Evolutionary conservation across 768 basidiomycete genomes (phyloP).

Genomic region (Candolleomyces eurysporus): DNA sequence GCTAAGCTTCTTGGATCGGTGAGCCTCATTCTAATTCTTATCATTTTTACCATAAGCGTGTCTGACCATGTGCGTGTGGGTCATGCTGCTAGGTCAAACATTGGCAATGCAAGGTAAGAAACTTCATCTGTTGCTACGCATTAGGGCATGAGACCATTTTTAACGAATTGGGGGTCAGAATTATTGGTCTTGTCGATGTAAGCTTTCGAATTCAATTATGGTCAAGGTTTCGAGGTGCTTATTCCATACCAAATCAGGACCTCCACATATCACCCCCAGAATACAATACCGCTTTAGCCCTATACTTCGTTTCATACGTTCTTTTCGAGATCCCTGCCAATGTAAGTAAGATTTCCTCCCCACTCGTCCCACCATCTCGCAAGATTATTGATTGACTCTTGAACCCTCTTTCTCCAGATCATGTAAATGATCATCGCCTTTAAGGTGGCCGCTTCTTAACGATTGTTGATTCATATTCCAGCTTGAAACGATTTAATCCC

Average conservation of each 20-base stretch:
- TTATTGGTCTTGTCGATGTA: slow-evolving; percentile 51
- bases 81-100: slow-evolving; percentile 30
- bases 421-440: slow-evolving; percentile 25
- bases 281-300: slow-evolving; percentile 56
- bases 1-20: slow-evolving; percentile 45
- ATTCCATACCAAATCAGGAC: slow-evolving; percentile 35
- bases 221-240: neutral
- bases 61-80: too few species aligned
- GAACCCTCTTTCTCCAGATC: slow-evolving; percentile 28
- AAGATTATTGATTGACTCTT: neutral
- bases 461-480: slow-evolving; percentile 16
- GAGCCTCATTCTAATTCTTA: slow-evolving; percentile 3
- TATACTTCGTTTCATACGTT: slow-evolving; percentile 63
- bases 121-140: neutral
- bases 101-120: slow-evolving; percentile 42
- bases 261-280: slow-evolving; percentile 45
- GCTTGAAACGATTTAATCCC: slow-evolving; percentile 60
- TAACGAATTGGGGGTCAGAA: slow-evolving; percentile 25
- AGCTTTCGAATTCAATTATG: slow-evolving; percentile 3
- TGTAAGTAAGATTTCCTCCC: slow-evolving; percentile 28
- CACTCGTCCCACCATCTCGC: neutral
- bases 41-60: too few species aligned
- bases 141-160: too few species aligned
- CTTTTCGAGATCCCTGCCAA: slow-evolving; percentile 61
- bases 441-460: neutral